Conservation (phyloP, 495 filamentous ascomycete species). For the Cairneyella variabilis region DNA sequence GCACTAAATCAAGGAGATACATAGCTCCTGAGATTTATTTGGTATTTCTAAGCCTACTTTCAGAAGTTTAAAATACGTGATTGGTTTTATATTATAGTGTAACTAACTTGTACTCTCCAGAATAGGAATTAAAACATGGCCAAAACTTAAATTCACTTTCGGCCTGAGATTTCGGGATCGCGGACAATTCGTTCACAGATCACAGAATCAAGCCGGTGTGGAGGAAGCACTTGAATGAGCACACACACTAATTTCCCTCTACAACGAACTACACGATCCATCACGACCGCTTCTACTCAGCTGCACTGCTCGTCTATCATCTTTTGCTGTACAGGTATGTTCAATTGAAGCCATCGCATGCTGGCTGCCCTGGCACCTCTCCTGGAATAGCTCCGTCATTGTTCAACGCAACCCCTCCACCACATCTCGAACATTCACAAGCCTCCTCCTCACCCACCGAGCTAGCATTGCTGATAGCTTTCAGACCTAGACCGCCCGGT, state of each 20-base stretch:
- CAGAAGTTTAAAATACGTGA: no score
- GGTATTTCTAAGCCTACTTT: no score
- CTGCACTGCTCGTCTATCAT: neutral
- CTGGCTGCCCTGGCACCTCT: neutral
- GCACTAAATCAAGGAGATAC: no score
- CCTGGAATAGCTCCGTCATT: slow-evolving; percentile 14
- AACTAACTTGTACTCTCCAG: no score
- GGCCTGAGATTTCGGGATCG: slow-evolving; percentile 1
- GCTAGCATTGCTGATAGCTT: slow-evolving; percentile 12
- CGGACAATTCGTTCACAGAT: slow-evolving; percentile 3
- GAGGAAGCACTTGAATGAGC: slow-evolving; percentile 8
- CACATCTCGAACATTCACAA: slow-evolving; percentile 5
- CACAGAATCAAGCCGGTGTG: neutral
- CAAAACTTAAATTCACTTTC: no score
- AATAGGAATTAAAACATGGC: no score
- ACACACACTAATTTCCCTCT: slow-evolving; percentile 2
- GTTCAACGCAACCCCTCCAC: slow-evolving; percentile 12
- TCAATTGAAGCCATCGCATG: slow-evolving; percentile 13
- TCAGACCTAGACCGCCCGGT: slow-evolving; percentile 4
- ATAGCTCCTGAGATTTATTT: no score
- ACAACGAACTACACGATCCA: neutral
- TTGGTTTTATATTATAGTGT: no score
- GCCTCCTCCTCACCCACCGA: neutral
- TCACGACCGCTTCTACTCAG: neutral
- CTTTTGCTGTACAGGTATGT: slow-evolving; percentile 21